These are phyloP conservation scores for Populus pruinosa DNA, from an alignment of 345 rosid species.

Conservation along the genomic window DNA sequence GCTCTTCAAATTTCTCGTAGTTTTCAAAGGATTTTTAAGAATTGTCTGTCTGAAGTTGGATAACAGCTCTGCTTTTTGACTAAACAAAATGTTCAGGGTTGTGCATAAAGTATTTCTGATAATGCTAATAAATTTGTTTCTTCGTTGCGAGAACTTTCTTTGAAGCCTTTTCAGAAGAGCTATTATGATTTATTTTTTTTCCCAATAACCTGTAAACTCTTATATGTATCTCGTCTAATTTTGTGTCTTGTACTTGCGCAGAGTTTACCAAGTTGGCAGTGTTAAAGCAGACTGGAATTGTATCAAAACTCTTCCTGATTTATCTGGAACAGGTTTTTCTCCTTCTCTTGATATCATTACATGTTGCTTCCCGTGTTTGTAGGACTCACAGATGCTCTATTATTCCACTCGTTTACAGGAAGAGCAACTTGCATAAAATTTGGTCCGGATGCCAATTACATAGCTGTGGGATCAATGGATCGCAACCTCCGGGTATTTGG, in stretches of 20 bases:
- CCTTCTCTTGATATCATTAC: not conserved
- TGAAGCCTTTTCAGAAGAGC: no score
- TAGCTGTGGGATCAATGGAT: slow-evolving; percentile 94
- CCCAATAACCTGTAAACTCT: not conserved
- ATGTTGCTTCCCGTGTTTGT: not conserved
- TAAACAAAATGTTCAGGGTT: not conserved
- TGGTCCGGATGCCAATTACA: slow-evolving; percentile 75
- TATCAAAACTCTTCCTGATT: slow-evolving; percentile 83
- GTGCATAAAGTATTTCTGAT: not conserved
- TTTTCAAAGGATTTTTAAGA: not conserved
- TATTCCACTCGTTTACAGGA: slow-evolving; percentile 37
- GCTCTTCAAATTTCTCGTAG: not conserved
- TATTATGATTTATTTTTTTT: not conserved
- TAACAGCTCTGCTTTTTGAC: not conserved
- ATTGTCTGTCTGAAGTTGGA: not conserved
- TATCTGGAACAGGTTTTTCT: slow-evolving; percentile 80
- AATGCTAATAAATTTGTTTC: not conserved
- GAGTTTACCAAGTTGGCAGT: slow-evolving; percentile 84
- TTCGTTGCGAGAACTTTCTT: not conserved
- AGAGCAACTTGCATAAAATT: slow-evolving; percentile 68
- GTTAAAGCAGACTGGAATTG: slow-evolving; percentile 95
- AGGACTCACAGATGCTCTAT: not conserved
- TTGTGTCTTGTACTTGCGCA: slow-evolving; percentile 17
- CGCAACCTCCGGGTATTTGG: slow-evolving; percentile 81
- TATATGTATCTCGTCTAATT: not conserved